Conservation (phyloP, 768 basidiomycete genomes). For the Mycena belliarum region DNA sequence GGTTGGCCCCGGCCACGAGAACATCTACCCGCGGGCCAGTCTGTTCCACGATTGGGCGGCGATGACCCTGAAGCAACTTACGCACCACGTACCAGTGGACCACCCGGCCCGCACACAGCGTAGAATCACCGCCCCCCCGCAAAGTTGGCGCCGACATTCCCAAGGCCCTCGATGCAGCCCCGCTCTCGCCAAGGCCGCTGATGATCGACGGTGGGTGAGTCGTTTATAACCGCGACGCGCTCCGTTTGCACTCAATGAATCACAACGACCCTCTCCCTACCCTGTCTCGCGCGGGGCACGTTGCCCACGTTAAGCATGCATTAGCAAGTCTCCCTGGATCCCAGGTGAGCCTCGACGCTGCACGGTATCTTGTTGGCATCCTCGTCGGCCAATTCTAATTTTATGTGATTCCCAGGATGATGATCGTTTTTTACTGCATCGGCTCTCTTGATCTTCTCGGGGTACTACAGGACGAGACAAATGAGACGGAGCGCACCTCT, state of each 20-base stretch:
- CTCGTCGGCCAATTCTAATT: slow-evolving; percentile 14
- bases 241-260: neutral
- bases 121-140: neutral
- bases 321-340: slow-evolving; percentile 71
- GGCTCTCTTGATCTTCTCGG: slow-evolving; percentile 80
- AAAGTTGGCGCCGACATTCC: neutral
- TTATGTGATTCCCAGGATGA: slow-evolving; percentile 58
- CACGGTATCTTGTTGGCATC: slow-evolving; percentile 48
- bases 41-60: neutral
- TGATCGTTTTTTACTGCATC: slow-evolving; percentile 86
- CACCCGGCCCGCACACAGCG: slow-evolving; percentile 1
- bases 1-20: neutral
- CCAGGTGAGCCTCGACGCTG: slow-evolving; percentile 69
- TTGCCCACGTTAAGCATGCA: slow-evolving; percentile 65
- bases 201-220: slow-evolving; percentile 10
- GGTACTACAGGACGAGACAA: slow-evolving; percentile 46
- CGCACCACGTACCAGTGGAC: neutral
- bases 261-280: slow-evolving; percentile 10
- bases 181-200: slow-evolving; percentile 6
- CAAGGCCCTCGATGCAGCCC: slow-evolving; percentile 5
- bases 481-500: slow-evolving; percentile 47
- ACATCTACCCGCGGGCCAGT: neutral
- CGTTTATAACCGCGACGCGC: neutral
- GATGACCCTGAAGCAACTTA: no score
- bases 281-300: slow-evolving; percentile 55